phyloP scores from a whole-genome alignment of 2,329 filamentous ascomycete genomes.

The Albifimbria verrucaria region DNA sequence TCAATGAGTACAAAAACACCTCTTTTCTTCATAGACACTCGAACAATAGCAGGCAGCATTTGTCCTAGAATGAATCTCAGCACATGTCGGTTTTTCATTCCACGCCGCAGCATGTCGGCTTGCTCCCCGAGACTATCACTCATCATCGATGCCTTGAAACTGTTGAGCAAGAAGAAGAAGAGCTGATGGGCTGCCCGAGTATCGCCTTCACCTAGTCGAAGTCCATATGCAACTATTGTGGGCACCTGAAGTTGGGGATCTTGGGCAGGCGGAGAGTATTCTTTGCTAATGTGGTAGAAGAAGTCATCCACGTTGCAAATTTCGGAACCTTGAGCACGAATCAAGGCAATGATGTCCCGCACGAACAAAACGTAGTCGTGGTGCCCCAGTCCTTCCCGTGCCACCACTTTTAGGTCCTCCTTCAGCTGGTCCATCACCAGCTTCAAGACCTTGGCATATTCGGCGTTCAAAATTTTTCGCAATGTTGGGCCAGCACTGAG shows the following conservation, averaged over 20 bases:
- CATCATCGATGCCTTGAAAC: constrained; percentile 52
- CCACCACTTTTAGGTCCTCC: constrained; percentile 40
- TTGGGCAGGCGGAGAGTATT: constrained; percentile 52
- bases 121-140: constrained; percentile 47
- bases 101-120: constrained; percentile 40
- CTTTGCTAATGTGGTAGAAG: constrained; percentile 53
- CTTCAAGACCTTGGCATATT: constrained; percentile 41
- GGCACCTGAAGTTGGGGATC: constrained; percentile 57
- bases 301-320: constrained; percentile 53
- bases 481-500: constrained; percentile 33
- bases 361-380: constrained; percentile 48
- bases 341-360: constrained; percentile 48
- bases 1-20: constrained; percentile 47
- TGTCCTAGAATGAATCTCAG: constrained; percentile 44
- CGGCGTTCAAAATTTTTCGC: constrained; percentile 32
- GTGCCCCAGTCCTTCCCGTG: constrained; percentile 37
- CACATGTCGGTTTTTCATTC: constrained; percentile 44
- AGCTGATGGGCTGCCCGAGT: constrained; percentile 42
- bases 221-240: constrained; percentile 52
- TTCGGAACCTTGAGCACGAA: constrained; percentile 51
- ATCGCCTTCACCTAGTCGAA: constrained; percentile 52
- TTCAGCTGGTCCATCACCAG: constrained; percentile 53
- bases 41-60: constrained; percentile 54
- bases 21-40: constrained; percentile 28
- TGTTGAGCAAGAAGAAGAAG: constrained; percentile 56